A percentile compares a stretch with the other conserved stretches of the same genome.
Conservation (phyloP, 805 yeast genomes). For the Candida easanensis region DNA sequence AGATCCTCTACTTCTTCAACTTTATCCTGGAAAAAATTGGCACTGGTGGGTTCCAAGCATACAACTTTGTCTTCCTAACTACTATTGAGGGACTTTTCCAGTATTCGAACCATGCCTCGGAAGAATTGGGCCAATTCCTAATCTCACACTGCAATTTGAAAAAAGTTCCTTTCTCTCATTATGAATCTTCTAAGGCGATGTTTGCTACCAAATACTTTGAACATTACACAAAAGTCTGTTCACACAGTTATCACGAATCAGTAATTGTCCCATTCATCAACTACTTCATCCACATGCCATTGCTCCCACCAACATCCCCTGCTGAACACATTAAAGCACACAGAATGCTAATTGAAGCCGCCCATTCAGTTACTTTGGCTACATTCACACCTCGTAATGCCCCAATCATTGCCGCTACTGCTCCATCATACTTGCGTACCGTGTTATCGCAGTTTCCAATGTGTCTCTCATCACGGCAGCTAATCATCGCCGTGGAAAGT, state of each 20-base stretch:
- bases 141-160: conserved; percentile 24
- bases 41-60: conserved; percentile 61
- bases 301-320: conserved; percentile 5
- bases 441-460: conserved; percentile 56
- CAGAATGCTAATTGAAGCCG: conserved; percentile 46
- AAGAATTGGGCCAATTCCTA: conserved; percentile 30
- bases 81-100: conserved; percentile 41
- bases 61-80: conserved; percentile 55
- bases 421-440: conserved; percentile 42
- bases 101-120: conserved; percentile 27
- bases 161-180: conserved; percentile 17
- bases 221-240: conserved; percentile 29
- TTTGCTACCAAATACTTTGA: conserved; percentile 32
- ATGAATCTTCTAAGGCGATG: conserved; percentile 28
- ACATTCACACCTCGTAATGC: conserved; percentile 27
- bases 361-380: conserved; percentile 58
- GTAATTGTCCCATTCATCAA: conserved; percentile 29
- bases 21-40: conserved; percentile 54
- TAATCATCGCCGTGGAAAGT: conserved; percentile 54
- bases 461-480: conserved; percentile 50
- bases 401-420: conserved; percentile 21
- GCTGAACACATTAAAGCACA: background rate
- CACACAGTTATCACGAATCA: conserved; percentile 35
- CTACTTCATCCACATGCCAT: conserved; percentile 17
- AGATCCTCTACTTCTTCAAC: conserved; percentile 41